Evolutionary conservation across 257 asterid species (phyloP).

Genomic region (Vinca minor): DNA sequence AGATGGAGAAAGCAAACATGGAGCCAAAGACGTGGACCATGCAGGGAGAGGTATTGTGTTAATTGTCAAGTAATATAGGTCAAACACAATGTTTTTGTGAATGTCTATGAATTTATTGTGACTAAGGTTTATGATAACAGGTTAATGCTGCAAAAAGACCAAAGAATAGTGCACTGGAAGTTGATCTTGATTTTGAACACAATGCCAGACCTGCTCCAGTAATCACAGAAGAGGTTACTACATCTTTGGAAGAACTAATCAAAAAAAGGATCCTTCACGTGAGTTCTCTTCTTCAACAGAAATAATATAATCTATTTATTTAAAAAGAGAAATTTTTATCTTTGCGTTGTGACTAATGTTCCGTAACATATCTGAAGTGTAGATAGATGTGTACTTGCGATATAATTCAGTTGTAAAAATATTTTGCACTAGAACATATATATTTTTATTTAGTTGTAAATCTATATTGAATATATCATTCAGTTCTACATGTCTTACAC

Average conservation of each 20-base stretch:
- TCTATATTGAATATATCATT: no score
- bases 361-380: background rate
- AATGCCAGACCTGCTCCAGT: constrained; percentile 88
- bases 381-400: background rate
- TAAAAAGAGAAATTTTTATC: background rate
- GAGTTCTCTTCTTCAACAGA: constrained; percentile 8
- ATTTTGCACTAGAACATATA: background rate
- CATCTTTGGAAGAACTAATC: constrained; percentile 78
- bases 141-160: constrained; percentile 84
- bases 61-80: constrained; percentile 7
- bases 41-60: constrained; percentile 84
- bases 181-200: constrained; percentile 85
- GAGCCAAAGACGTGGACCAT: constrained; percentile 88
- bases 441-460: no score
- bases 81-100: background rate
- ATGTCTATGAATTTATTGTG: background rate
- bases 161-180: constrained; percentile 89
- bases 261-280: constrained; percentile 80
- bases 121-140: constrained; percentile 36
- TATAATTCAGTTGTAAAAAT: background rate
- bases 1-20: constrained; percentile 77
- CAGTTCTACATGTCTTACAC: no score
- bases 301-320: background rate
- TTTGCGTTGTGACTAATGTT: background rate
- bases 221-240: constrained; percentile 73